Base-by-base conservation (phyloP, 2,329 filamentous ascomycete genomes). In the Aspergillus oerlinghausenensis region DNA sequence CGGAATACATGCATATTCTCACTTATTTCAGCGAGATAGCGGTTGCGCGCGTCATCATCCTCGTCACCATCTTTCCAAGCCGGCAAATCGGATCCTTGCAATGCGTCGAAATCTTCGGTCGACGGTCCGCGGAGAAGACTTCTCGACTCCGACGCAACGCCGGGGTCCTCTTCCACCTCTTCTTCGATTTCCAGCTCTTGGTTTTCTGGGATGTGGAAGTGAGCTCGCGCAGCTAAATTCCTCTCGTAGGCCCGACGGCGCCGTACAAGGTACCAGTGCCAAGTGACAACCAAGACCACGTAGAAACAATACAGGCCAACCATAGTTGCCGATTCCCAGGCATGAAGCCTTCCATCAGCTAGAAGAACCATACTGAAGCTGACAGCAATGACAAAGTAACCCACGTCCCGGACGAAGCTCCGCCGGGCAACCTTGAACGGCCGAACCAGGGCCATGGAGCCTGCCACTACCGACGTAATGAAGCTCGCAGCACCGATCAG, bases 371-470 rank as follows among this genome's bases (percentile, higher is more conserved):
- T 89, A 69, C 89, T 92, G 74, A 97, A 97, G 58, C 82, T 82
- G 17, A 94, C 88, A 1, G 94, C 90, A 11, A 90, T 80, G 55
- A 95, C 88, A 72, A 99, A 99, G 77, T 97, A 99, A 56, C 86
- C 83, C 10, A 97, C 88, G 69, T 99, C 94, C 62, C 94, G 84
- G 23, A 97, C 83, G 70, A 97, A 99, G 38, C 91, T 94, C 73
- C 88, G 90, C 66, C 87, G 88, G 53, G 90, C 89, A 52, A 99
- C 94, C 63, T 88, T 88, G 73, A 99, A 99, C 54, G 96, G 94
- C 61, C 90, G 84, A n/a, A 97, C 92, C 55, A 99, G 76, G 14
- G 93, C 94, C 94, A 99, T 99, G 55, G 92, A 96, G 17, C 94
- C 94, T 4, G 93, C 92, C 35, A 99, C 94, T 19, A 99, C 93